phyloP scores from a whole-genome alignment of 352 stramenopile genomes.

The Globisporangium orthogonon region DNA sequence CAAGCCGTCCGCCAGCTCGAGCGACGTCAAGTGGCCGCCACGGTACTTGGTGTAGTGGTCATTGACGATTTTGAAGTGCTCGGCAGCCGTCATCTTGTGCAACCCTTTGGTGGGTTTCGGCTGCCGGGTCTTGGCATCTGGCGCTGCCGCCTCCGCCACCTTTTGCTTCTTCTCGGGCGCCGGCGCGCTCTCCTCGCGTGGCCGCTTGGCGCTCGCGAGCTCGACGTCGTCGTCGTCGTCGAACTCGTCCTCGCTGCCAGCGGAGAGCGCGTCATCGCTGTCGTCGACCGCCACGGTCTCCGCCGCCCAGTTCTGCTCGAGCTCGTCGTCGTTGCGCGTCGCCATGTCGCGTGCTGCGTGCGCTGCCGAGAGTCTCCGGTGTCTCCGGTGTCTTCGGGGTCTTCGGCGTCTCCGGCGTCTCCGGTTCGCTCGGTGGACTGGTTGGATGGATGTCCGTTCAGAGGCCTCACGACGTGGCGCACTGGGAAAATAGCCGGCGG shows the following conservation, averaged over 20 bases:
- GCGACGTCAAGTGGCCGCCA: conserved; percentile 68
- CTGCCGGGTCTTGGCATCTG: conserved; percentile 5
- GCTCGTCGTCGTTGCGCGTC: conserved; percentile 48
- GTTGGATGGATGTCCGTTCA: neutral
- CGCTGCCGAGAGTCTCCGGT: too few relatives aligned
- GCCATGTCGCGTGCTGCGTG: conserved; percentile 3
- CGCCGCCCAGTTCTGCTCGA: conserved; percentile 58
- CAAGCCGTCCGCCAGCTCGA: conserved; percentile 77
- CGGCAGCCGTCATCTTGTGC: conserved; percentile 66
- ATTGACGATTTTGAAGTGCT: conserved; percentile 84
- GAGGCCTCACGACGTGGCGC: neutral
- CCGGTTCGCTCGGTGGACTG: neutral
- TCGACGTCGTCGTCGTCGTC: conserved; percentile 65
- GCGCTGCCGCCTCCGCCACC: neutral
- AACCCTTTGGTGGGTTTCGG: conserved; percentile 52
- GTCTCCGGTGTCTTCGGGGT: too few relatives aligned
- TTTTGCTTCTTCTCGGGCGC: conserved; percentile 57
- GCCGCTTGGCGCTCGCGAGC: conserved; percentile 38
- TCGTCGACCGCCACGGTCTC: conserved; percentile 31
- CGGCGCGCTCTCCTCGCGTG: conserved; percentile 20
- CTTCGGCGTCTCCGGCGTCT: too few relatives aligned
- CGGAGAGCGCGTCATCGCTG: conserved; percentile 46
- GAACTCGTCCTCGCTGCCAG: conserved; percentile 77
- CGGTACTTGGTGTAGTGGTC: conserved; percentile 71
- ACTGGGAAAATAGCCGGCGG: too few relatives aligned